Evolutionary conservation across 768 basidiomycete genomes (phyloP), one percentile per base, ranked within the genome.

Genomic region (Tricholoma matsutake): DNA sequence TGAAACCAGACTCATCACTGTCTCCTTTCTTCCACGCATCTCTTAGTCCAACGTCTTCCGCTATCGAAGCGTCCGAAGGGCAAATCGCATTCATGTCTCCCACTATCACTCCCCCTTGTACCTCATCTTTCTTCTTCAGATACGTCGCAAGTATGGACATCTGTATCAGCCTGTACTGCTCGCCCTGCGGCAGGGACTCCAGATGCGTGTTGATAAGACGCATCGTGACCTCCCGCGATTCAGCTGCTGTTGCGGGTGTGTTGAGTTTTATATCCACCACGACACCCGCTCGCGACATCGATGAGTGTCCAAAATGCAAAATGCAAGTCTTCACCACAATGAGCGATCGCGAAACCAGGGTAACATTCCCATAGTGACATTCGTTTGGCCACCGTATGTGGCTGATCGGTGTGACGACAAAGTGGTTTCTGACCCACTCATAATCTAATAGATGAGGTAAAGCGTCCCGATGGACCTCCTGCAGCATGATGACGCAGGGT

Each of bases 51-150:
- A 80, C 73, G 2, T 78, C 72, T 34, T 66, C 71, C 11, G 80
- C 77, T 31, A 86, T 70, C 37, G 60, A 63, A 56, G 59, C 61
- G 55, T 91, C 88, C 14, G 72, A 71, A 1, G 73, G 67, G 2
- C 73, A 73, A 57, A 91, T 84, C 52, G 85, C 79, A 63, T 90
- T 91, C 86, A 91, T 89, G 66, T 91, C 89, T 1, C 90, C 90
- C 0, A 79, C 81, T 37, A 90, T 79, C 2, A 92, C 64, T 0
- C 88, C 90, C 1, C 85, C 87, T 25, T 78, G 71, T 14, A 87
- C 69, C 0, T 72, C 73, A 10, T 75, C 71, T 60, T 79, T 78
- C 66, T 76, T 77, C 65, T 75, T 78, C 65, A 91, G 67, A 68
- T 83, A 70, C 22, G 79, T 73, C 13, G 81, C 76, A 56, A 87